Conservation (phyloP, 169 alveolate genomes). For the Plasmodium inui region DNA sequence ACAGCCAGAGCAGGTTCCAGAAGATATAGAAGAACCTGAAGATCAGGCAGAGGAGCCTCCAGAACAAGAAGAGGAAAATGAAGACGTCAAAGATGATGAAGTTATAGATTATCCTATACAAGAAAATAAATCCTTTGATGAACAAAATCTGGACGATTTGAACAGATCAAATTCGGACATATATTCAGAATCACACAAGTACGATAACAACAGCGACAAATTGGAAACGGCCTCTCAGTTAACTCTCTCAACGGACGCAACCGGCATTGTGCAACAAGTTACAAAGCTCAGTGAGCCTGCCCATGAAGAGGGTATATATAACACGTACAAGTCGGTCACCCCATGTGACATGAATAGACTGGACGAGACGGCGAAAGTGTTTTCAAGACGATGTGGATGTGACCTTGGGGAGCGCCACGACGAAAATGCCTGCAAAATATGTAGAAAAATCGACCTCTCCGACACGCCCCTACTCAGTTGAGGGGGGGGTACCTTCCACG, state of each 20-base stretch:
- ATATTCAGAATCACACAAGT: slow-evolving; percentile 67
- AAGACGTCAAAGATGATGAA: slow-evolving; percentile 58
- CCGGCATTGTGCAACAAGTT: slow-evolving; percentile 76
- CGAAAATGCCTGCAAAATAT: slow-evolving; percentile 81
- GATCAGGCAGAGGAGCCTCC: slow-evolving; percentile 58
- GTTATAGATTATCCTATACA: slow-evolving; percentile 74
- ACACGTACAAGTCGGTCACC: slow-evolving; percentile 72
- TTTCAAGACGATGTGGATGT: slow-evolving; percentile 84
- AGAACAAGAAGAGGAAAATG: slow-evolving; percentile 47
- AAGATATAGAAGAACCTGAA: slow-evolving; percentile 48
- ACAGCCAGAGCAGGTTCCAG: slow-evolving; percentile 35
- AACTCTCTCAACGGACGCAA: slow-evolving; percentile 76
- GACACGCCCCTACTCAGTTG: slow-evolving; percentile 83
- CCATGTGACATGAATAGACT: slow-evolving; percentile 84
- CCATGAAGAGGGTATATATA: slow-evolving; percentile 68
- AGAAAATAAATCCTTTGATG: slow-evolving; percentile 65
- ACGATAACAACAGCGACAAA: slow-evolving; percentile 68
- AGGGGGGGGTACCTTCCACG: background rate
- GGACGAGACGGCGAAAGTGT: slow-evolving; percentile 82
- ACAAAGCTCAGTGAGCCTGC: slow-evolving; percentile 75
- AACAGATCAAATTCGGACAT: slow-evolving; percentile 67
- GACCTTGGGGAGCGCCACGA: slow-evolving; percentile 85
- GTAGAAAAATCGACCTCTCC: slow-evolving; percentile 82
- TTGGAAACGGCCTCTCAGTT: slow-evolving; percentile 68
- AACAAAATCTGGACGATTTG: slow-evolving; percentile 51